phyloP scores from a whole-genome alignment of 106 monocot species.

The Hemerocallis citrina region DNA sequence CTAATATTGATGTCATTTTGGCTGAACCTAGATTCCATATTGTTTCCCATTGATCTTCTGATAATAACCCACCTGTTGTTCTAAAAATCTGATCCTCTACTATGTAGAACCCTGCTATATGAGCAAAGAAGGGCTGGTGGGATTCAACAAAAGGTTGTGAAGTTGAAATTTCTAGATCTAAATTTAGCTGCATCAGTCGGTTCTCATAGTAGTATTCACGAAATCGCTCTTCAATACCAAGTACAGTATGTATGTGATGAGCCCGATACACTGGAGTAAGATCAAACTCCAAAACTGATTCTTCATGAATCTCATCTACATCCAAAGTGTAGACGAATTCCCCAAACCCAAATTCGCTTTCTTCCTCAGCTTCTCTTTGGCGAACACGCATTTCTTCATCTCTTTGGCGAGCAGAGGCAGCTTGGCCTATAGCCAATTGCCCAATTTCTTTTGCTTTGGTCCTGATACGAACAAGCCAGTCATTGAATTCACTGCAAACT shows the following conservation, averaged over 20 bases:
- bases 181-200: conserved; percentile 70
- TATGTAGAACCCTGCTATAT: conserved; percentile 78
- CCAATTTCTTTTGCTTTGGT: conserved; percentile 57
- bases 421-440: conserved; percentile 56
- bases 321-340: conserved; percentile 48
- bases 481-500: conserved; percentile 52
- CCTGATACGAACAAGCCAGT: conserved; percentile 77
- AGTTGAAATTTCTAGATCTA: conserved; percentile 60
- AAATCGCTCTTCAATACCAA: conserved; percentile 58
- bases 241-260: conserved; percentile 51
- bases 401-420: conserved; percentile 48
- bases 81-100: conserved; percentile 55
- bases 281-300: conserved; percentile 50
- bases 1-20: conserved; percentile 31
- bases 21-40: conserved; percentile 33
- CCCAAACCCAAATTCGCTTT: conserved; percentile 32
- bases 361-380: conserved; percentile 60
- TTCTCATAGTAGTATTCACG: conserved; percentile 73
- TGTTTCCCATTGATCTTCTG: conserved; percentile 35
- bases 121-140: conserved; percentile 66
- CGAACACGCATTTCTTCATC: conserved; percentile 40
- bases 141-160: conserved; percentile 72
- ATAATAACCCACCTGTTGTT: conserved; percentile 24
- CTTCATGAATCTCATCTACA: conserved; percentile 34
- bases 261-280: conserved; percentile 66